A percentile compares a stretch with the other conserved stretches of the same genome.
Evolutionary conservation across 495 filamentous ascomycete genomes (phyloP).

Genomic region (Hypoxylon intermedium): DNA sequence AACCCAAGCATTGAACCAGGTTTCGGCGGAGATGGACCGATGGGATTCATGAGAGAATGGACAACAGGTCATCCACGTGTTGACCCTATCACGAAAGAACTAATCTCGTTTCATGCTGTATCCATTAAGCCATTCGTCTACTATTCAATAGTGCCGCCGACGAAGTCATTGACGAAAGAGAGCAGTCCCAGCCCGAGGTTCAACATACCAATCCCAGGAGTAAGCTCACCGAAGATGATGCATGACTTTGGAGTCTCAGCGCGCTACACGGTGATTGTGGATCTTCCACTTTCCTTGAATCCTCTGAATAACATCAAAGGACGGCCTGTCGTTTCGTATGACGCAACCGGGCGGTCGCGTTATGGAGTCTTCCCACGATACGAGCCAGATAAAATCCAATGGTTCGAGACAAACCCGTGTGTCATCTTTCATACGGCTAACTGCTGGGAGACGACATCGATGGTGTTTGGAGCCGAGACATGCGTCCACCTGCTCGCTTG

Average conservation of each 20-base stretch:
- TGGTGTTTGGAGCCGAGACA: constrained; percentile 27
- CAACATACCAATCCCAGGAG: constrained; percentile 55
- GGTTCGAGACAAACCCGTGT: constrained; percentile 70
- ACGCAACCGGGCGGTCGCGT: constrained; percentile 59
- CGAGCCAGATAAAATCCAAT: constrained; percentile 58
- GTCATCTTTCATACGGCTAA: constrained; percentile 74
- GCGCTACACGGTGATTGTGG: constrained; percentile 67
- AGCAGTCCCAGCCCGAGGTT: constrained; percentile 25
- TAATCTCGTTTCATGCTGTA: constrained; percentile 68
- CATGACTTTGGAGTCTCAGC: constrained; percentile 72
- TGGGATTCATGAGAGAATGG: constrained; percentile 69
- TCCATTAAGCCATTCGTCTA: constrained; percentile 68
- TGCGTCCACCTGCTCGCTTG: constrained; percentile 67
- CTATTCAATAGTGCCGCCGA: constrained; percentile 63
- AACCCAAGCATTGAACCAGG: constrained; percentile 5
- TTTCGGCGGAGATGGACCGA: constrained; percentile 60
- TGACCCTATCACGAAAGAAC: constrained; percentile 64
- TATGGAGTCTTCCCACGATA: constrained; percentile 70
- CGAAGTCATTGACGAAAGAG: constrained; percentile 4
- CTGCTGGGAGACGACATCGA: constrained; percentile 59
- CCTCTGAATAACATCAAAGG: constrained; percentile 62
- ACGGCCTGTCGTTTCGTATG: constrained; percentile 61
- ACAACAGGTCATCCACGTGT: constrained; percentile 72
- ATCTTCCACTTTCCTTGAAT: constrained; percentile 68
- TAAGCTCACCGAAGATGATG: constrained; percentile 71